phyloP scores from a whole-genome alignment of 192 early-diverging fungal genomes.

The Coemansia sp. region DNA sequence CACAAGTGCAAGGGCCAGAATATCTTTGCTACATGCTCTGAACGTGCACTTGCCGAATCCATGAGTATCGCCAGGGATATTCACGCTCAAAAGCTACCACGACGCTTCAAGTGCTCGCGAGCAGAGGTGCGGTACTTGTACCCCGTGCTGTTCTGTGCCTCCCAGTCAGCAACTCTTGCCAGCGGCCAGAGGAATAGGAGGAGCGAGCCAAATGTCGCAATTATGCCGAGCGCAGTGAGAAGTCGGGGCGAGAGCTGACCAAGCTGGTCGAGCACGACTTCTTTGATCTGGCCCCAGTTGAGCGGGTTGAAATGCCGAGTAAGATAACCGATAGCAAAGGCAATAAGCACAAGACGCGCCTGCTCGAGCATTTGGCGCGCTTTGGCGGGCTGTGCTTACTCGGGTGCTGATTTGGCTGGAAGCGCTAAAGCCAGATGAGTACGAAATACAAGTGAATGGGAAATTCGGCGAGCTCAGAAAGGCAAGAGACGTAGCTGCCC shows the following conservation, averaged over 20 bases:
- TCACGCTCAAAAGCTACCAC: slow-evolving; percentile 51
- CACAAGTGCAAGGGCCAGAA: slow-evolving; percentile 48
- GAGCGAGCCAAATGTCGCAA: slow-evolving; percentile 25
- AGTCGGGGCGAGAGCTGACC: slow-evolving; percentile 43
- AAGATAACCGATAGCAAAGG: slow-evolving; percentile 57
- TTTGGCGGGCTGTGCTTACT: not conserved
- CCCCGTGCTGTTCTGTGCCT: slow-evolving; percentile 30
- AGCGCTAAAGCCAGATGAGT: slow-evolving; percentile 5
- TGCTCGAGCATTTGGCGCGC: slow-evolving; percentile 50
- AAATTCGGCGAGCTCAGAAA: too few species aligned
- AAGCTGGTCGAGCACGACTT: slow-evolving; percentile 32
- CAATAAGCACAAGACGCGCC: slow-evolving; percentile 55
- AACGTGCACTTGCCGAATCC: not conserved
- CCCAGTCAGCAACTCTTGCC: slow-evolving; percentile 52
- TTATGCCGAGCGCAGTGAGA: slow-evolving; percentile 25
- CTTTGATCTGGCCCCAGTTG: slow-evolving; percentile 55
- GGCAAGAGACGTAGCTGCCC: too few species aligned
- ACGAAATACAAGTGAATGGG: not conserved
- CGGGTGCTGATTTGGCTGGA: not conserved
- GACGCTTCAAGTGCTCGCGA: slow-evolving; percentile 54
- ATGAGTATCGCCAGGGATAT: not conserved
- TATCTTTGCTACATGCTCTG: slow-evolving; percentile 34
- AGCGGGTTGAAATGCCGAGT: slow-evolving; percentile 58
- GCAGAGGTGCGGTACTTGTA: slow-evolving; percentile 53
- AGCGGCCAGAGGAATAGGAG: slow-evolving; percentile 44